A percentile compares a stretch with the other conserved stretches of the same genome.
These are phyloP conservation scores for Onygenales sp. DNA, from an alignment of 2,329 filamentous ascomycete species.

Conservation along the genomic window DNA sequence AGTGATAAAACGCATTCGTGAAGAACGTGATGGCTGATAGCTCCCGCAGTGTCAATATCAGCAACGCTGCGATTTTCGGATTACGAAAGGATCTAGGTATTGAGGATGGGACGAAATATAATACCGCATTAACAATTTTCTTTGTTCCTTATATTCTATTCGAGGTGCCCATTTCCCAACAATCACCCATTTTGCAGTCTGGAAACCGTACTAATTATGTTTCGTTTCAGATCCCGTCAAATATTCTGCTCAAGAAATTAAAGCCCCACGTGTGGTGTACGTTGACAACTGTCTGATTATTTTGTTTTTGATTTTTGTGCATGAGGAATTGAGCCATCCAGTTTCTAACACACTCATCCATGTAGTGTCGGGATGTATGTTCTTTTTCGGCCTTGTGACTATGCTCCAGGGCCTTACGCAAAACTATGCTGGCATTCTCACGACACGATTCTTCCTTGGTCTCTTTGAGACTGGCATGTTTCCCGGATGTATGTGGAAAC, in stretches of 20 bases:
- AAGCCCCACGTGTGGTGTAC: constrained; percentile 57
- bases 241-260: constrained; percentile 60
- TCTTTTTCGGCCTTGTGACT: constrained; percentile 67
- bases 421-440: constrained; percentile 67
- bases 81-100: constrained; percentile 56
- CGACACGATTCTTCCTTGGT: constrained; percentile 79
- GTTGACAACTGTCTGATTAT: constrained; percentile 9
- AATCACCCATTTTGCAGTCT: not conserved
- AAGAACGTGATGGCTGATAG: constrained; percentile 6
- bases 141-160: constrained; percentile 65
- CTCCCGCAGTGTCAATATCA: constrained; percentile 60
- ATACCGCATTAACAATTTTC: constrained; percentile 69
- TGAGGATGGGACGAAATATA: constrained; percentile 49
- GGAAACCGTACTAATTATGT: not conserved
- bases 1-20: not conserved
- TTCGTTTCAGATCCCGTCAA: constrained; percentile 55
- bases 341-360: not conserved
- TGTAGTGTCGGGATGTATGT: constrained; percentile 66
- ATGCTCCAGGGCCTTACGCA: constrained; percentile 67
- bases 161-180: constrained; percentile 14
- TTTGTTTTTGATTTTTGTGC: not conserved
- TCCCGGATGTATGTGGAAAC: constrained; percentile 48
- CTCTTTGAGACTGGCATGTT: constrained; percentile 63
- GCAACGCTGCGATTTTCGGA: constrained; percentile 62
- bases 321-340: not conserved